Evolutionary conservation across 2,329 filamentous ascomycete genomes (phyloP), one percentile per base, ranked within the genome.

Genomic region (Polychaeton citri): DNA sequence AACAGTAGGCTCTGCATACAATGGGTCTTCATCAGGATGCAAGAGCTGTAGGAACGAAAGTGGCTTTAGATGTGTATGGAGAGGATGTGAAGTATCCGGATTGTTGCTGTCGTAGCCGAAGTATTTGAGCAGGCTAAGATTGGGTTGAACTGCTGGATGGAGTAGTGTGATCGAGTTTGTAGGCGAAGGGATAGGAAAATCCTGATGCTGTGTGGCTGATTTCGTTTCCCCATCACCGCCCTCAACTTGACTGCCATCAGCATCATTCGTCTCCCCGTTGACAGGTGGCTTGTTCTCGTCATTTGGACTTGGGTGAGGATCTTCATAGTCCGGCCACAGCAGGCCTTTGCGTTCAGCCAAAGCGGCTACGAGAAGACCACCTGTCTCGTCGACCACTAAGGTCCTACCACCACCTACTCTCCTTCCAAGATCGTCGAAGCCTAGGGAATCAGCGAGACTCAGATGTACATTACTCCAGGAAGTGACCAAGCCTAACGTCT

Each of bases 41-140:
- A 95, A 64, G 4, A 98, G 74, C 59, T 96, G 88, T 2, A 98
- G 72, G 87, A 88, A 98, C 19, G 84, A 88, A 19, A 96, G 66
- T 4, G 80, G 75, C 50, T 88, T 79, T 35, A 98, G 74, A 54
- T 90, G 79, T 12, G 73, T 79, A 57, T 80, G 72, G 8, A 98
- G 74, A 1, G 90, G 88, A 54, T 96, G 90, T 17, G 75, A 66
- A 10, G 71, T 36, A 67, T 57, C 32, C 49, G 68, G 71, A 44
- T 69, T 71, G 30, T 78, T 75, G 42, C 74, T 75, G 59, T 93
- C 85, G 62, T 79, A 96, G 57, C 76, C 76, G 62, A 93, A 96
- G 66, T 94, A 92, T 55, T 83, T 83, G 15, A 98, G 71, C 33
- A 90, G 72, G 13, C 79, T 79, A 2, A 96, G 74, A 55, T 95